Base-by-base conservation (phyloP, 495 filamentous ascomycete species). In the Trypethelium eluteriae region DNA sequence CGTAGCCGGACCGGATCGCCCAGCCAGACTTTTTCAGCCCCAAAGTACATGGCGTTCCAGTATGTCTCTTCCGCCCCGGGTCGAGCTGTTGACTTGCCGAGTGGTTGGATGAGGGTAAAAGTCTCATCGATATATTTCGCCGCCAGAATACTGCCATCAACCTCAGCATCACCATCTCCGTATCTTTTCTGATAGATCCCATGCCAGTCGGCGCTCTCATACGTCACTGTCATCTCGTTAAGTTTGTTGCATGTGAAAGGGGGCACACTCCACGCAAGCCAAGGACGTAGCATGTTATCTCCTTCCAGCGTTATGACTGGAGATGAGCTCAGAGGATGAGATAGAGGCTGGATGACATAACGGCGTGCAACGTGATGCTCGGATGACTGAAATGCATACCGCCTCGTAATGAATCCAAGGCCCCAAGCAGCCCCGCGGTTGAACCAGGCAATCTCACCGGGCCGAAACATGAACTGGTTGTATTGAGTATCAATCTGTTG, bases 211-310 rank as follows among this genome's bases (percentile, higher is more conserved):
- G 85, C 74, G 47, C 75, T 75, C 3, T 84, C 81, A 69, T 80
- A 88, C 12, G 69, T 75, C 70, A 62, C 69, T 64, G 14, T 39
- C 32, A 69, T 64, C 57, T 70, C 68, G 38, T 73, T 72, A 0
- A 77, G 68, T 12, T 64, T 73, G 11, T 65, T 59, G 47, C 70
- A 65, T 11, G 75, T 79, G 70, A 66, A 77, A 14, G 41, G 63
- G 3, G 85, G 85, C 34, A 81, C 81, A 64, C 80, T 85, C 85
- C 85, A 86, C 2, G 85, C 85, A 39, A 87, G 77, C 85, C 85
- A 88, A 2, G 85, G 85, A 34, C 84, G 76, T 14, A 87, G 69
- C 6, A 72, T 62, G 3, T 64, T 62, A 56, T 84, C 76, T 12
- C 74, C 64, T 11, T 72, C 69, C 16, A 82, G 79, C 2, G 78